Evolutionary conservation across 2,329 filamentous ascomycete genomes (phyloP).

Genomic region (Penicillium sumatraense): DNA sequence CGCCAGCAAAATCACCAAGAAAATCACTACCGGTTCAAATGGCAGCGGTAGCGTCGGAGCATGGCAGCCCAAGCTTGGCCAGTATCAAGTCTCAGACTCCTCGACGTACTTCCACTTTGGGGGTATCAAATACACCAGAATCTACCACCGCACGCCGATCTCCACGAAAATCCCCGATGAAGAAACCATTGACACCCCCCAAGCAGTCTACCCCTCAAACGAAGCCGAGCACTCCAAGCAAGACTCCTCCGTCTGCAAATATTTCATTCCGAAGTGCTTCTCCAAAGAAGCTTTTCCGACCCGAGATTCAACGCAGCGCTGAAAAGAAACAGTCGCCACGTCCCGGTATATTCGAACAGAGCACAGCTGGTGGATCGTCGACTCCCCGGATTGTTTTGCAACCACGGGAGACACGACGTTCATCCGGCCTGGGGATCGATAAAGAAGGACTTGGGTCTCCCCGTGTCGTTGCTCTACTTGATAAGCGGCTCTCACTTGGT

Average conservation of each 20-base stretch:
- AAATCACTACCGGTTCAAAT: conserved; percentile 37
- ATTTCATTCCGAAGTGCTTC: conserved; percentile 53
- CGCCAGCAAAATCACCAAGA: conserved; percentile 28
- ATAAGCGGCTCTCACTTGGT: conserved; percentile 72
- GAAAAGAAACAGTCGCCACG: conserved; percentile 42
- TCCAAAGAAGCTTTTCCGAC: conserved; percentile 53
- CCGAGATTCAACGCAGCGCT: conserved; percentile 46
- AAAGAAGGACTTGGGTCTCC: conserved; percentile 75
- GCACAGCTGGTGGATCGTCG: conserved; percentile 58
- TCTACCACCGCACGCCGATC: conserved; percentile 42
- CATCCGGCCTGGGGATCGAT: conserved; percentile 72
- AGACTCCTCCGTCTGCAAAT: conserved; percentile 55
- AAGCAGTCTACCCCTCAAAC: conserved; percentile 52
- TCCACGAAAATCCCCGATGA: conserved; percentile 32
- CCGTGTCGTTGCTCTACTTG: conserved; percentile 71
- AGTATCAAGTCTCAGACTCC: conserved; percentile 55
- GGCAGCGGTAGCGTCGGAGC: conserved; percentile 51
- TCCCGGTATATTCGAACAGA: conserved; percentile 59
- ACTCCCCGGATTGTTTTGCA: conserved; percentile 69
- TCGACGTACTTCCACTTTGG: conserved; percentile 51
- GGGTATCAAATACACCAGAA: conserved; percentile 50
- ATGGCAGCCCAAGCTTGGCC: conserved; percentile 60
- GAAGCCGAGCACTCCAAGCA: conserved; percentile 54
- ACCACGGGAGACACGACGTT: conserved; percentile 59
- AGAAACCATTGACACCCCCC: conserved; percentile 42